Base-by-base conservation (phyloP, 2,329 filamentous ascomycete species). In the Penicillium verrucosum region DNA sequence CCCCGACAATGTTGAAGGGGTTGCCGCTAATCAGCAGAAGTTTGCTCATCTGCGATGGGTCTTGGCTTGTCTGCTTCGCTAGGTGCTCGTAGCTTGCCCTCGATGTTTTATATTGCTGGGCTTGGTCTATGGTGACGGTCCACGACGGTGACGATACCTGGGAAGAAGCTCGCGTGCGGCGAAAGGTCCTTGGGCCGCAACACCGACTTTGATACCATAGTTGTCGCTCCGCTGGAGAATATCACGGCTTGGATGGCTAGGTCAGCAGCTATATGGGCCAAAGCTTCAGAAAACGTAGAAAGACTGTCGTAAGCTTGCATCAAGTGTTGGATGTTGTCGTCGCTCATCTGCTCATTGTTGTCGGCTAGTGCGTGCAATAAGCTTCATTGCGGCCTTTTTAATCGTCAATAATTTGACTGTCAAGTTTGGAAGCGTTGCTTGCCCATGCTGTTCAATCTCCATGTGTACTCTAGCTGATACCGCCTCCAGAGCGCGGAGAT, bases 381-480 rank as follows among this genome's bases (percentile, higher is more conserved):
- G 0, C 68, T 54, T 82, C 78, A 65, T 87, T 89, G 51, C 78
- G 66, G 66, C 42, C 81, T 87, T 89, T 63, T 25, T 51, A 38
- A 44, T 32, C 29, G 51, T 54, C 30, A 53, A 30, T 51, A 54
- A 53, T 14, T 12, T 51, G 46, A 23, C 9, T 18, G 12, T 16
- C 27, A 45, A 47, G 32, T 32, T 30, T 41, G 5, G 11, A 37
- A 46, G 50, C 41, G 34, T 14, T 43, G 72, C 76, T 59, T 75
- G 88, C 89, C 81, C 88, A 92, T 92, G 78, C 84, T 87, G 66
- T 86, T 91, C 61, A 88, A 74, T 50, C 89, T 79, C 87, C 87
- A 92, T 38, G 88, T 90, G 65, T 91, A 92, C 72, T 91, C 89
- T 9, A 92, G 77, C 71, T 92, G 89, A 66, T 87, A 87, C 30